Evolutionary conservation across 768 basidiomycete species (phyloP).

Genomic region (Hygrophoropsis aurantiaca): DNA sequence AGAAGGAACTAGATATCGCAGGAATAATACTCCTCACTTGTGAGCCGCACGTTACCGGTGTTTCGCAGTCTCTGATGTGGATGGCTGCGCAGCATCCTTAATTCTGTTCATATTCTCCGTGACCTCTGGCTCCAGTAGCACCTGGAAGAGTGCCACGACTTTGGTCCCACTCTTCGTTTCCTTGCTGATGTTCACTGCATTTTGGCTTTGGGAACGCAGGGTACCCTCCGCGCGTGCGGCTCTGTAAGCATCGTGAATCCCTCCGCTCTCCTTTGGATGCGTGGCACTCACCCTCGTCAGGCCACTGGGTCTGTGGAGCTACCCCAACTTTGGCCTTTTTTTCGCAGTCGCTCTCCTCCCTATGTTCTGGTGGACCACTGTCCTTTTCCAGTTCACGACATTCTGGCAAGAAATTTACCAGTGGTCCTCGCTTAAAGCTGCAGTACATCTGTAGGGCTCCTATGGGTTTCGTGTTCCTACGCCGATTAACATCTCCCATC

Average conservation of each 20-base stretch:
- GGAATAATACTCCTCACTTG: too few relatives aligned
- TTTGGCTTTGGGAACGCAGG: conserved; percentile 43
- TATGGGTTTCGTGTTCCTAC: conserved; percentile 9
- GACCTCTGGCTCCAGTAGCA: conserved; percentile 39
- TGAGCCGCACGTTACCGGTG: background rate
- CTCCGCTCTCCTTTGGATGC: conserved; percentile 1
- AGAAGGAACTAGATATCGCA: too few relatives aligned
- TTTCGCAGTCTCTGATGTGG: background rate
- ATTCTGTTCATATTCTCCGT: conserved; percentile 34
- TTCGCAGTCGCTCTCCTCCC: conserved; percentile 13
- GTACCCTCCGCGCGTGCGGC: conserved; percentile 36
- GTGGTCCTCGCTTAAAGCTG: conserved; percentile 16
- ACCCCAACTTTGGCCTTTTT: conserved; percentile 17
- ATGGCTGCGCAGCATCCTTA: conserved; percentile 19
- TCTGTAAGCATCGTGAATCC: conserved; percentile 21
- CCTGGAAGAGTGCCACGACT: conserved; percentile 43
- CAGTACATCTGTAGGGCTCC: conserved; percentile 18
- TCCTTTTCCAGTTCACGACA: conserved; percentile 9
- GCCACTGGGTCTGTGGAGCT: conserved; percentile 17
- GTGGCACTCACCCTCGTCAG: background rate
- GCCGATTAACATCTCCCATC: conserved; percentile 3
- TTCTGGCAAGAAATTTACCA: conserved; percentile 13
- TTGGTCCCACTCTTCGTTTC: conserved; percentile 45
- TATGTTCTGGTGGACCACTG: conserved; percentile 18
- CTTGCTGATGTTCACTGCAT: conserved; percentile 33